A percentile compares a stretch with the other conserved stretches of the same genome.
Evolutionary conservation across 2,329 filamentous ascomycete species (phyloP).

Genomic region (Neonectria faginata): DNA sequence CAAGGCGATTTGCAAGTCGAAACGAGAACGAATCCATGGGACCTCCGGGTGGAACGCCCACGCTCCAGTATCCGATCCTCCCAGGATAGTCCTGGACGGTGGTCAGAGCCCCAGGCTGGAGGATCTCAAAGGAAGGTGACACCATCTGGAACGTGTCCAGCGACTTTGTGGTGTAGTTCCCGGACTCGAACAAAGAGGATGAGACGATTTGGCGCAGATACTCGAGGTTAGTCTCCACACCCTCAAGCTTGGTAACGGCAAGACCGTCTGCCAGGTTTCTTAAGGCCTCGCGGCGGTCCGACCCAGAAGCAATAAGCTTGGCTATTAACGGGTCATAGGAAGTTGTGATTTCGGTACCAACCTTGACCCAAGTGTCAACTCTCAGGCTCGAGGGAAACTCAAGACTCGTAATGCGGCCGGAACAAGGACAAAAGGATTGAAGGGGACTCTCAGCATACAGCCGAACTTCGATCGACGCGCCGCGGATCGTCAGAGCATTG

Average conservation of each 20-base stretch:
- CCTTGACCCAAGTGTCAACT: slow-evolving; percentile 75
- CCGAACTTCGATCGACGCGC: slow-evolving; percentile 54
- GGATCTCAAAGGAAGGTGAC: slow-evolving; percentile 50
- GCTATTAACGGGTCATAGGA: slow-evolving; percentile 83
- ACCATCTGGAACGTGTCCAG: slow-evolving; percentile 48
- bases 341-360: slow-evolving; percentile 77
- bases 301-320: slow-evolving; percentile 76
- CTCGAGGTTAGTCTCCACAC: slow-evolving; percentile 51
- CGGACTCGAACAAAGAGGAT: slow-evolving; percentile 45
- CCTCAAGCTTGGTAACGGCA: slow-evolving; percentile 56
- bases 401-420: slow-evolving; percentile 69
- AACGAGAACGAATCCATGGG: slow-evolving; percentile 56
- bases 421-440: slow-evolving; percentile 68
- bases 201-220: slow-evolving; percentile 49
- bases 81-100: slow-evolving; percentile 57
- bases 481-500: slow-evolving; percentile 23
- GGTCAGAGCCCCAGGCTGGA: slow-evolving; percentile 51
- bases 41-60: slow-evolving; percentile 55
- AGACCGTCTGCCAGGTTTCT: slow-evolving; percentile 72
- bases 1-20: slow-evolving; percentile 51
- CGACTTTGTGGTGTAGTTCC: slow-evolving; percentile 50
- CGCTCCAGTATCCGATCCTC: slow-evolving; percentile 51
- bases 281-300: slow-evolving; percentile 69
- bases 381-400: slow-evolving; percentile 65
- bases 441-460: slow-evolving; percentile 65